A percentile compares a stretch with the other conserved stretches of the same genome.
These are phyloP conservation scores for Cladosporium sp. DNA, from an alignment of 2,329 filamentous ascomycete genomes.

Conservation along the genomic window DNA sequence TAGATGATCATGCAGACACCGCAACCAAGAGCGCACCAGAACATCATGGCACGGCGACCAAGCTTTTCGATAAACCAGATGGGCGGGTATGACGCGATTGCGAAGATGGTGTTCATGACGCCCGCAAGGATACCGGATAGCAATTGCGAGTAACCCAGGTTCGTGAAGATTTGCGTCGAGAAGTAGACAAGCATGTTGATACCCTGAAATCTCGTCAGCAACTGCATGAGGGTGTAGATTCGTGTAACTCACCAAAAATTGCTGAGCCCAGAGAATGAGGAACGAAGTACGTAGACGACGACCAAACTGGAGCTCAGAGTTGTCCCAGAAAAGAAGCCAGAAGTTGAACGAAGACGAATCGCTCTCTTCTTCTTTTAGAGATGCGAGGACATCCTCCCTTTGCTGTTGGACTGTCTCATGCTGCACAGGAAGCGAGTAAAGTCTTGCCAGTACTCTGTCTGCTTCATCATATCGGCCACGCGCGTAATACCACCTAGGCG, in stretches of 20 bases:
- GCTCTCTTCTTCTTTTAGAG: slow-evolving; percentile 25
- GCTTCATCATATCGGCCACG: slow-evolving; percentile 15
- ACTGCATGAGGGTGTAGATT: neutral
- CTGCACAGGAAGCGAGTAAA: slow-evolving; percentile 16
- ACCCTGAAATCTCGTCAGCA: neutral
- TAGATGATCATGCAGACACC: slow-evolving; percentile 27
- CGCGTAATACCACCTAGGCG: slow-evolving; percentile 33
- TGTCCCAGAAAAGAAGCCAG: slow-evolving; percentile 33
- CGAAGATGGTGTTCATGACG: slow-evolving; percentile 28
- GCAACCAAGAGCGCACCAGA: slow-evolving; percentile 27
- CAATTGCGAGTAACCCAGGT: slow-evolving; percentile 26
- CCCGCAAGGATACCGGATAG: slow-evolving; percentile 26
- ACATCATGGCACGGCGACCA: slow-evolving; percentile 28
- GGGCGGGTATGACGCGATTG: slow-evolving; percentile 25
- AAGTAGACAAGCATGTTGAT: slow-evolving; percentile 24
- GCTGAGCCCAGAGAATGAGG: slow-evolving; percentile 29
- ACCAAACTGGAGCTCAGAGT: slow-evolving; percentile 33
- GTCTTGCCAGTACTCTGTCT: slow-evolving; percentile 17
- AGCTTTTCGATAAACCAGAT: slow-evolving; percentile 30
- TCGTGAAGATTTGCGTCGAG: slow-evolving; percentile 29
- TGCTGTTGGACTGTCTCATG: slow-evolving; percentile 20
- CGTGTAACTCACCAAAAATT: slow-evolving; percentile 17
- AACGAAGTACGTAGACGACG: slow-evolving; percentile 36
- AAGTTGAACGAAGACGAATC: slow-evolving; percentile 29
- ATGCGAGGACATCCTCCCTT: slow-evolving; percentile 27